These are phyloP conservation scores for Debaryomyces maramus DNA, from an alignment of 805 yeast genomes.

Conservation along the genomic window DNA sequence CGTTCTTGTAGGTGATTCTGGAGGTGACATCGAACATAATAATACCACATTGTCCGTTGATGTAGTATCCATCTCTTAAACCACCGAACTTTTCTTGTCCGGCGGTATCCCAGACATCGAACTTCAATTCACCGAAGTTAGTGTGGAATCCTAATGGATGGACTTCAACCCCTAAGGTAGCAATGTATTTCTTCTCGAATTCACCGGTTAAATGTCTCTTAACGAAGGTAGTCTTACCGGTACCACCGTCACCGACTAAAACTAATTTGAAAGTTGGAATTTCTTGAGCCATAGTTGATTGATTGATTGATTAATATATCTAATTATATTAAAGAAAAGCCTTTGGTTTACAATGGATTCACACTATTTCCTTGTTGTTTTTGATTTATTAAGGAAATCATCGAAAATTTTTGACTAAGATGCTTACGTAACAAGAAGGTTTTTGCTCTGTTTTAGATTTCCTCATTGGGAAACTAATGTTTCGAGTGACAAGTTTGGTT, in stretches of 20 bases:
- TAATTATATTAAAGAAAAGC: background rate
- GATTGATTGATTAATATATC: conserved; percentile 7
- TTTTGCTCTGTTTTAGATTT: no score
- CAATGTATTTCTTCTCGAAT: conserved; percentile 97
- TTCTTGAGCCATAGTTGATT: conserved; percentile 60
- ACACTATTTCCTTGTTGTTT: background rate
- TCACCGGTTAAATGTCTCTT: conserved; percentile 99
- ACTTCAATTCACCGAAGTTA: conserved; percentile 97
- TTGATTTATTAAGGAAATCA: background rate
- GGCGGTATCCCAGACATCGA: conserved; percentile 99
- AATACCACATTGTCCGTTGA: conserved; percentile 99
- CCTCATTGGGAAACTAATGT: no score
- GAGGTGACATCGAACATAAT: conserved; percentile 99
- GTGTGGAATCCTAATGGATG: conserved; percentile 98
- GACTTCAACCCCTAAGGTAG: conserved; percentile 99
- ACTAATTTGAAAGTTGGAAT: conserved; percentile 98
- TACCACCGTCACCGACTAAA: conserved; percentile 99
- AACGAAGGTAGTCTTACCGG: conserved; percentile 99
- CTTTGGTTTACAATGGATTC: background rate
- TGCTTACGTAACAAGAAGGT: no score
- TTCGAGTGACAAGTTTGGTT: no score
- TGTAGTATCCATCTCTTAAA: conserved; percentile 98
- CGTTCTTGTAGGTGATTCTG: conserved; percentile 98
- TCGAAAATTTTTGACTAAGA: conserved; percentile 1
- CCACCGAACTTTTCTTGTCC: conserved; percentile 99